Evolutionary conservation across 352 stramenopile genomes (phyloP), one percentile per base, ranked within the genome.

Genomic region (Aphanomyces invadans): DNA sequence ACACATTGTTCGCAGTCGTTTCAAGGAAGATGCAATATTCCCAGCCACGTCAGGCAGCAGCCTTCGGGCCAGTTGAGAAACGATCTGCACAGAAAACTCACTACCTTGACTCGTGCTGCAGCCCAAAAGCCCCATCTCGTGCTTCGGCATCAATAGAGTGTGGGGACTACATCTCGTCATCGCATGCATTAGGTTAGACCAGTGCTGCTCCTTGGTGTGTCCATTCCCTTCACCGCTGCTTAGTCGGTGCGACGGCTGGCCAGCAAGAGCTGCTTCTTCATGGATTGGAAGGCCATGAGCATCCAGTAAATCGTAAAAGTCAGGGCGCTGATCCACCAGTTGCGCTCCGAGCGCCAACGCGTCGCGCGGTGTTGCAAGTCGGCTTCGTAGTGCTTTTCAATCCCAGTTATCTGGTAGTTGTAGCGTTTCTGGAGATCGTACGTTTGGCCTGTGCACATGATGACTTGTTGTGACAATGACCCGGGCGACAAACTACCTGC

Each of bases 291-390:
- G 60, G 80, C 79, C 31, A 88, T 69, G 42, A 91, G 70, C 83
- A 91, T 91, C 82, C 83, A 92, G 73, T 92, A 92, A 63, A 92
- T 92, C 31, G 79, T 87, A 67, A 92, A 92, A 32, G 81, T 88
- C 29, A 92, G 78, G 25, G 83, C 81, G 57, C 81, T 90, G 72
- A 92, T 92, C 83, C 83, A 92, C 81, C 81, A 92, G 71, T 92
- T 92, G 52, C 83, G 71, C 71, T 92, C 83, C 11, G 75, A 82
- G 29, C 83, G 77, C 83, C 83, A 91, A 49, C 83, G 79, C 42
- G 80, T 78, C 23, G 83, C 83, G 54, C 89, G 88, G 73, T 92
- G 87, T 76, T 89, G 80, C 61, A 91, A 65, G 65, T 91, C 80
- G 15, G 81, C 81, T 23, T 78, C 77, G 70, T 85, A 91, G 67